Evolutionary conservation across 2,329 filamentous ascomycete species (phyloP), one percentile per base, ranked within the genome.

Genomic region (Alternaria angustiovoidea): DNA sequence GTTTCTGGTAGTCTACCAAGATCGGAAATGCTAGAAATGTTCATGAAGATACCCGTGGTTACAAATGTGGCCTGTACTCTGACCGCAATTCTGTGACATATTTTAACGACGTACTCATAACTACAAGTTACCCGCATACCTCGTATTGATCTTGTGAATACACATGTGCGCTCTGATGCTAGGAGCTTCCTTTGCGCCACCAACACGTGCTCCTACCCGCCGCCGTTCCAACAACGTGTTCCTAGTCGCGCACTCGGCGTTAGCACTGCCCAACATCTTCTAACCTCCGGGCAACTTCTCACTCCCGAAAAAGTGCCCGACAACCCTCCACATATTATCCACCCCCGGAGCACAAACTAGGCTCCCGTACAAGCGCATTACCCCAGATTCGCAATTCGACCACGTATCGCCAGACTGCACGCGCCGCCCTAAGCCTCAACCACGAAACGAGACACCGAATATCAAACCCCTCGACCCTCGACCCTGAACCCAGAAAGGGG

Each of bases 281-380:
- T 55, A 59, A 59, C 51, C 56, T 59, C 56, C 56, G 51, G 22
- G 24, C 36, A 16, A 51, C 49, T 22, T 51, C 14, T 41, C n/a
- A 30, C n/a, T 51, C 20, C 9, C 41, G 12, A 54, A 46, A 54
- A 34, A 24, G 39, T 38, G 26, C 36, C 26, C 34, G 12, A 1
- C 48, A 41, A 16, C 30, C 14, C 9, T 24, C 26, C 18, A 14
- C 51, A 22, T n/a, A 43, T 24, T 42, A 30, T 30, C 26, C 12
- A n/a, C 6, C 7, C 41, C 28, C 39, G 26, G 0, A 16, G 18
- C 39, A 32, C 38, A 8, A 32, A 53, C 12, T 20, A 28, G 7
- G 4, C 34, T 24, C 11, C 5, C 16, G n/a, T 28, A 53, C 24
- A 44, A 5, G 39, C 51, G 39, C 51, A 44, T 30, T 42, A 42